These are phyloP conservation scores for Salix suchowensis DNA, from an alignment of 345 rosid species.

Conservation along the genomic window DNA sequence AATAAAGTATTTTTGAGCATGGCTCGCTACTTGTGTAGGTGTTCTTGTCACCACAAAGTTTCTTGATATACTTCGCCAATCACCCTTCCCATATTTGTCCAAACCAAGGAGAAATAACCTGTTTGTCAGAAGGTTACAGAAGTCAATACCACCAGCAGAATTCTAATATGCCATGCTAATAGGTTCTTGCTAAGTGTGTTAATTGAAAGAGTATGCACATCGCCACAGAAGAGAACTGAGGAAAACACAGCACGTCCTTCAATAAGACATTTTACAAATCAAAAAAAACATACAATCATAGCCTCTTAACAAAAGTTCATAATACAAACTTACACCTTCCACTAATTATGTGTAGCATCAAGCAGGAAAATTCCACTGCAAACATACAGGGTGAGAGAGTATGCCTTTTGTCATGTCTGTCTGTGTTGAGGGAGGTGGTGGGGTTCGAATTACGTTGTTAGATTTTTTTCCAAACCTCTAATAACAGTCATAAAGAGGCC, in stretches of 20 bases:
- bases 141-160: not conserved
- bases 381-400: too few species aligned
- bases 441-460: not conserved
- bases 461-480: not conserved
- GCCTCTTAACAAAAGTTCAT: not conserved
- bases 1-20: not conserved
- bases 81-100: conserved; percentile 9
- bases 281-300: not conserved
- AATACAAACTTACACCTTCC: not conserved
- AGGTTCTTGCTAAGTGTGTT: not conserved
- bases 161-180: not conserved
- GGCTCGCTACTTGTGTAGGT: conserved; percentile 6
- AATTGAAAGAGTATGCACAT: not conserved
- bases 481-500: not conserved
- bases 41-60: conserved; percentile 2
- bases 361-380: too few species aligned
- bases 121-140: conserved; percentile 4
- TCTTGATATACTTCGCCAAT: conserved; percentile 4
- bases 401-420: too few species aligned
- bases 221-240: not conserved
- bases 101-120: not conserved
- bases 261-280: not conserved
- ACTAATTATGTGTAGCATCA: not conserved
- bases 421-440: too few species aligned
- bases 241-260: not conserved